A percentile compares a stretch with the other conserved stretches of the same genome.
These are phyloP conservation scores for Mallotus nudiflorus DNA, from an alignment of 345 rosid species.

Conservation along the genomic window DNA sequence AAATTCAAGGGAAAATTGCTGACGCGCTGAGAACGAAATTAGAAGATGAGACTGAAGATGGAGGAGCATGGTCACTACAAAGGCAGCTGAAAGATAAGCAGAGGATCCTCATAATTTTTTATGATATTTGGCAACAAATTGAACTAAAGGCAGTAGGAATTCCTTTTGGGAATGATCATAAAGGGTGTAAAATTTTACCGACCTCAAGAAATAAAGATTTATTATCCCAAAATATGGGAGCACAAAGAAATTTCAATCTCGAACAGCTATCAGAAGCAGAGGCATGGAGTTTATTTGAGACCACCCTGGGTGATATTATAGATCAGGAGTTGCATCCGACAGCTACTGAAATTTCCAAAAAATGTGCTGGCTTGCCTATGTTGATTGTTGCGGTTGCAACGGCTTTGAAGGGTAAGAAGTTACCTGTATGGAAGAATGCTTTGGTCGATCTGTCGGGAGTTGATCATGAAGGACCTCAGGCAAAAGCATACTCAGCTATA, in stretches of 20 bases:
- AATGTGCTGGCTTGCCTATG: constrained; percentile 39
- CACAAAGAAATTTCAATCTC: neutral
- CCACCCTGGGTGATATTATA: constrained; percentile 11
- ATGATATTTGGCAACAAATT: constrained; percentile 30
- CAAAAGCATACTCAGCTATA: neutral
- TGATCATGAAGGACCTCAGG: neutral
- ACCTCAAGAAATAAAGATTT: constrained; percentile 21
- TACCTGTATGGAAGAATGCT: constrained; percentile 28
- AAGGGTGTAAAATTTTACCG: constrained; percentile 29
- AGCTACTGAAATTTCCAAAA: constrained; percentile 13
- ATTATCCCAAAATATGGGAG: constrained; percentile 14
- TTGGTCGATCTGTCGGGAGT: neutral
- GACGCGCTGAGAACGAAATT: neutral
- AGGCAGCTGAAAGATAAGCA: constrained; percentile 1
- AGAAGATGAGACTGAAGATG: constrained; percentile 6
- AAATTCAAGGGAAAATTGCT: constrained; percentile 26
- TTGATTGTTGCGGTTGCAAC: constrained; percentile 21
- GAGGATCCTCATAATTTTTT: constrained; percentile 36
- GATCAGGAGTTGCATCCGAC: neutral
- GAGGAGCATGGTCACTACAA: constrained; percentile 24
- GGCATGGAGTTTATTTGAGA: constrained; percentile 27
- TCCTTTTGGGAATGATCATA: constrained; percentile 5
- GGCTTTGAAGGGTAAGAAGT: constrained; percentile 6
- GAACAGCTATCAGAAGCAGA: constrained; percentile 14
- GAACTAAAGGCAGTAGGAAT: constrained; percentile 31